Percentiles rank a stretch among this genome's conserved stretches.
Conservation (phyloP, 1,284 basidiomycete species). For the Malassezia japonica region DNA sequence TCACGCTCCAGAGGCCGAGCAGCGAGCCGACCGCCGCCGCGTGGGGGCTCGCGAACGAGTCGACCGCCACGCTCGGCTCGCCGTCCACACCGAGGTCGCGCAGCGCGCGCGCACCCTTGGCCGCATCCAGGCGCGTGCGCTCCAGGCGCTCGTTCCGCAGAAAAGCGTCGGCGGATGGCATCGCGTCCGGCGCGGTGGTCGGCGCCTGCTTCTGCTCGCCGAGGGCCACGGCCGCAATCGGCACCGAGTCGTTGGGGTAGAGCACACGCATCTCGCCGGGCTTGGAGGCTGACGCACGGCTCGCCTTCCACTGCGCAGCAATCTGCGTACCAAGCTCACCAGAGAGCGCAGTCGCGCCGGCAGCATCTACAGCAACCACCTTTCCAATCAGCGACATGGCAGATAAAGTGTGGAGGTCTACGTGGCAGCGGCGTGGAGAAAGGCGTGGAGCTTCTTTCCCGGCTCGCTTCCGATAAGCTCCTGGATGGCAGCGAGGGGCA, state of each 20-base stretch:
- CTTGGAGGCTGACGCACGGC: slow-evolving; percentile 34
- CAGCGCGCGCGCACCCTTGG: slow-evolving; percentile 40
- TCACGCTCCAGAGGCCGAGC: slow-evolving; percentile 39
- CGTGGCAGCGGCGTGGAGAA: slow-evolving; percentile 44
- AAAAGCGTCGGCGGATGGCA: slow-evolving; percentile 26
- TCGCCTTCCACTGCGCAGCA: slow-evolving; percentile 35
- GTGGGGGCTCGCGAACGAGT: slow-evolving; percentile 36
- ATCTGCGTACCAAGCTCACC: slow-evolving; percentile 17
- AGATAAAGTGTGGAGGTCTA: background rate
- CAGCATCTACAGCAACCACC: slow-evolving; percentile 10
- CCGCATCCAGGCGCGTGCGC: slow-evolving; percentile 37
- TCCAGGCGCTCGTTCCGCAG: slow-evolving; percentile 44
- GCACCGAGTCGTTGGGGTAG: slow-evolving; percentile 25
- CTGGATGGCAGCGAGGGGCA: slow-evolving; percentile 60
- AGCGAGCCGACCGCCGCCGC: slow-evolving; percentile 40
- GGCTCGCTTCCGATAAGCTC: slow-evolving; percentile 71
- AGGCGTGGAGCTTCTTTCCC: slow-evolving; percentile 67
- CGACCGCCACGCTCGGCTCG: slow-evolving; percentile 28
- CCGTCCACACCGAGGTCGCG: slow-evolving; percentile 32
- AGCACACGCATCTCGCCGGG: slow-evolving; percentile 38
- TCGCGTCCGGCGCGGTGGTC: slow-evolving; percentile 33
- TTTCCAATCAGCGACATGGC: slow-evolving; percentile 9
- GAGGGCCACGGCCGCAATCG: slow-evolving; percentile 35
- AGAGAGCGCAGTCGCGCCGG: slow-evolving; percentile 1
- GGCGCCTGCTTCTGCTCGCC: slow-evolving; percentile 39